phyloP scores from a whole-genome alignment of 768 basidiomycete species.

The Boletus coccyginus region DNA sequence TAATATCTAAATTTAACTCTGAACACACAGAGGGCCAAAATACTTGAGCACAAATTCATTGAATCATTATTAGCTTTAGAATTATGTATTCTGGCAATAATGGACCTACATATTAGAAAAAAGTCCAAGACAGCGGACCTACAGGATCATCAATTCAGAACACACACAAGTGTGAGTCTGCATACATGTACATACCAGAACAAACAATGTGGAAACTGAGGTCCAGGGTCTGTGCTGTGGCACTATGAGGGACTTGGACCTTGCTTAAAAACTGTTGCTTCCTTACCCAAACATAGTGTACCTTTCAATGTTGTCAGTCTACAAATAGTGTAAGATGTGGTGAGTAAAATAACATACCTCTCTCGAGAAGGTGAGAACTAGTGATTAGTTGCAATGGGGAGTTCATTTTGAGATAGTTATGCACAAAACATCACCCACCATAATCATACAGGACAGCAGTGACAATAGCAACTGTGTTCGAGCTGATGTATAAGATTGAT shows the following conservation, averaged over 20 bases:
- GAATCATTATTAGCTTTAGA: too few species aligned
- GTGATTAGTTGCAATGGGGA: background rate
- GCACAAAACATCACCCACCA: background rate
- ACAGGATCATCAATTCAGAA: background rate
- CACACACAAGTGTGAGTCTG: too few species aligned
- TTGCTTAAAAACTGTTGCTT: background rate
- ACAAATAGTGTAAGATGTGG: too few species aligned
- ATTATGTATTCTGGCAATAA: background rate
- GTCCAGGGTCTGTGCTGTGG: slow-evolving; percentile 3
- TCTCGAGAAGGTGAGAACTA: slow-evolving; percentile 1
- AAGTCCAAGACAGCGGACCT: slow-evolving; percentile 9
- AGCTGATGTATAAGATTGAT: background rate
- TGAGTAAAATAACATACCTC: background rate
- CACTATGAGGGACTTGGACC: background rate
- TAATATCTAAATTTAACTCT: background rate
- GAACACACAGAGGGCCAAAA: background rate
- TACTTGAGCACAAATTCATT: background rate
- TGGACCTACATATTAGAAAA: slow-evolving; percentile 1
- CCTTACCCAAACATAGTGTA: slow-evolving; percentile 15
- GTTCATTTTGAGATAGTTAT: background rate
- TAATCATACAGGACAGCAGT: slow-evolving; percentile 5
- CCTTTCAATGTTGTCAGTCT: background rate
- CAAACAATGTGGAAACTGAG: slow-evolving; percentile 6
- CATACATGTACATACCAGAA: background rate
- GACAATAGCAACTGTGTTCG: background rate